Conservation (phyloP, 192 early-diverging fungal genomes). For the Rhizophagus sp. region DNA sequence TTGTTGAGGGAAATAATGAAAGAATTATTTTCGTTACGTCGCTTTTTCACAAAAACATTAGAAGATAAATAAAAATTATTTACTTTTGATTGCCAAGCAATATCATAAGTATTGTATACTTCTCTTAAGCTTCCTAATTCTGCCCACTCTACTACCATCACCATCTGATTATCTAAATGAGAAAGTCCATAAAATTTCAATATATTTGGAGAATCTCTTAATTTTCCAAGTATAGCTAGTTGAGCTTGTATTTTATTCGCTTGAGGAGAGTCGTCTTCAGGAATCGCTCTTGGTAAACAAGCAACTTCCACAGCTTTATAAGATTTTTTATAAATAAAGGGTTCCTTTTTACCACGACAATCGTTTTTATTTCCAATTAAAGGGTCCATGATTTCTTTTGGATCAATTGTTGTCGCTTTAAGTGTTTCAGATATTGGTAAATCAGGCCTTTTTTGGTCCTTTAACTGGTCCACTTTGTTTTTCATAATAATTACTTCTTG, state of each 20-base stretch:
- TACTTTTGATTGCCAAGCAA: slow-evolving; percentile 10
- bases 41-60: too few species aligned
- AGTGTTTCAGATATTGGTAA: background rate
- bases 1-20: background rate
- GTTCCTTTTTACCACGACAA: background rate
- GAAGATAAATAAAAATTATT: background rate
- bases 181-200: slow-evolving; percentile 26
- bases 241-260: background rate
- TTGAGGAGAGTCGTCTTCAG: background rate
- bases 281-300: background rate
- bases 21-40: too few species aligned
- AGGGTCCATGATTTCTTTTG: background rate
- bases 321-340: slow-evolving; percentile 11
- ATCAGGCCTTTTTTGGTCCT: background rate
- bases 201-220: slow-evolving; percentile 17
- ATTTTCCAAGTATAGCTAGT: slow-evolving; percentile 21
- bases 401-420: background rate
- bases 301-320: slow-evolving; percentile 19
- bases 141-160: slow-evolving; percentile 30
- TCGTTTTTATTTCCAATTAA: background rate
- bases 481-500: slow-evolving; percentile 22
- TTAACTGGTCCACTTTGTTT: slow-evolving; percentile 9
- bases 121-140: slow-evolving; percentile 18
- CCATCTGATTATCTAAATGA: background rate
- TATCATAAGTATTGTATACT: background rate